A percentile compares a stretch with the other conserved stretches of the same genome.
Evolutionary conservation across 2,329 filamentous ascomycete species (phyloP).

Genomic region (Colletotrichum euphorbiae): DNA sequence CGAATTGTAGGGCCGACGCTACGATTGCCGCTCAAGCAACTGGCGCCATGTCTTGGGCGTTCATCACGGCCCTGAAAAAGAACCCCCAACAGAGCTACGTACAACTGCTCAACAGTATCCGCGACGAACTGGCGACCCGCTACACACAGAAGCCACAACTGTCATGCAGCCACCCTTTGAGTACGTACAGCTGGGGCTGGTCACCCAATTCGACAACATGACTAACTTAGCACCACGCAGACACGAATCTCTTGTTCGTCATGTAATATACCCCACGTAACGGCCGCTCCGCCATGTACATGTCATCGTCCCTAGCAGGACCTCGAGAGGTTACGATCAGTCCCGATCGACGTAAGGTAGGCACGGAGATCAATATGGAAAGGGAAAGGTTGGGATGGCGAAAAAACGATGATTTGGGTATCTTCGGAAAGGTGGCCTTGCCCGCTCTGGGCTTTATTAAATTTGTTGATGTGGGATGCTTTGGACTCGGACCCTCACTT

Average conservation of each 20-base stretch:
- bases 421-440: neutral
- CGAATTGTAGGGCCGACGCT: constrained; percentile 81
- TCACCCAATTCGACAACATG: neutral
- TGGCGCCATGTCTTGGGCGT: constrained; percentile 98
- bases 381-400: constrained; percentile 16
- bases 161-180: constrained; percentile 95
- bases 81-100: constrained; percentile 99
- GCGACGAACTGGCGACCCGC: constrained; percentile 87
- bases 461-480: neutral
- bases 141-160: constrained; percentile 97
- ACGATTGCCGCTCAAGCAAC: constrained; percentile 90
- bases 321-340: constrained; percentile 2
- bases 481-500: neutral
- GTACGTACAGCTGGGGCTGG: constrained; percentile 64
- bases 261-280: constrained; percentile 57
- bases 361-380: constrained; percentile 11
- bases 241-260: constrained; percentile 72
- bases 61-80: constrained; percentile 92
- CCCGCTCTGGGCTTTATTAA: neutral
- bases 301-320: constrained; percentile 19
- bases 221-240: constrained; percentile 49
- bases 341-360: constrained; percentile 20
- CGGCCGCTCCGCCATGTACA: constrained; percentile 33
- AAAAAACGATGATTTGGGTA: constrained; percentile 16
- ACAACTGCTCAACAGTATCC: constrained; percentile 94